Percentiles rank a stretch among this genome's conserved stretches.
Conservation (phyloP, 768 basidiomycete genomes). For the Suillus occidentalis region DNA sequence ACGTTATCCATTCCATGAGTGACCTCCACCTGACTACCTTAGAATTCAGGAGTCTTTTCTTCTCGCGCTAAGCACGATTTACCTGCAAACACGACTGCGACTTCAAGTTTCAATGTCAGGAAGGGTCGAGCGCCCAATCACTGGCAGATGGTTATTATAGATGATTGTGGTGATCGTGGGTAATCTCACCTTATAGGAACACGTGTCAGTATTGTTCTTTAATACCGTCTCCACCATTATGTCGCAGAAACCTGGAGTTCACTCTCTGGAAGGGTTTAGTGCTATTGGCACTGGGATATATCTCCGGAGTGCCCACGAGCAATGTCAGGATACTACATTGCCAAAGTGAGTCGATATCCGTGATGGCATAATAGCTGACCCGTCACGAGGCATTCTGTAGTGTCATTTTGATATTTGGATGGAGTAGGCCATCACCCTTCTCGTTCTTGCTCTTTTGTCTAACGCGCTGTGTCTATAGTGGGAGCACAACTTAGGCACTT, state of each 20-base stretch:
- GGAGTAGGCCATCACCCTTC: constrained; percentile 19
- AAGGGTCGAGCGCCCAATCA: background rate
- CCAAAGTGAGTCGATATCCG: constrained; percentile 22
- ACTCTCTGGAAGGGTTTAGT: constrained; percentile 3
- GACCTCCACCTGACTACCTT: background rate
- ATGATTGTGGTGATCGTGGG: background rate
- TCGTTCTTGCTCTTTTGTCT: background rate
- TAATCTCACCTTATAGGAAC: background rate
- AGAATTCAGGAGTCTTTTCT: background rate
- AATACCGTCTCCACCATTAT: background rate
- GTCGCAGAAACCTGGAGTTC: background rate
- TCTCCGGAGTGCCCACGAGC: background rate
- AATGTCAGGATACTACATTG: constrained; percentile 6
- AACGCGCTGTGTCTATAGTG: constrained; percentile 17
- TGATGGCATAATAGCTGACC: background rate
- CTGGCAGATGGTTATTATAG: background rate
- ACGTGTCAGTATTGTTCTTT: too few species aligned
- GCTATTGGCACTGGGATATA: background rate
- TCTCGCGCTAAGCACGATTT: background rate
- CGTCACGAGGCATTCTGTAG: constrained; percentile 12
- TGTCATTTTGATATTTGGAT: constrained; percentile 31
- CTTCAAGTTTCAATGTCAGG: background rate
- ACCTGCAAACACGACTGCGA: background rate
- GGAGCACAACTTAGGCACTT: constrained; percentile 27
- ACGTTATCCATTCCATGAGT: too few species aligned